phyloP scores from a whole-genome alignment of 1,139 yeast species.

The Geotrichum reessii region DNA sequence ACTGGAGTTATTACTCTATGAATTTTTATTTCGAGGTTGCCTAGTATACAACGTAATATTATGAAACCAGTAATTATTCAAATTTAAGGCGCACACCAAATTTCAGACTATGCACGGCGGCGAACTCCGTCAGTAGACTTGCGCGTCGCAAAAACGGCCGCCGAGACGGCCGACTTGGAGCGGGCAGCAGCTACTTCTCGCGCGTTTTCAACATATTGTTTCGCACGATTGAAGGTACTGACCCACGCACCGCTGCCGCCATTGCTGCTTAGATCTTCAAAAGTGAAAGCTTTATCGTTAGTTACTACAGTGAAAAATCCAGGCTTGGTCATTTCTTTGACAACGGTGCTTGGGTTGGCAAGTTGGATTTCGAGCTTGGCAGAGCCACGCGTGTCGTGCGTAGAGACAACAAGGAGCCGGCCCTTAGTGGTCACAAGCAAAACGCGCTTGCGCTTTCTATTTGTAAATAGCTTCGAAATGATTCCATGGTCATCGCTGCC shows the following conservation, averaged over 20 bases:
- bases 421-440: constrained; percentile 36
- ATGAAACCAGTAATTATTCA: background rate
- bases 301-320: constrained; percentile 34
- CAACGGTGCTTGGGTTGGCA: constrained; percentile 32
- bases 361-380: constrained; percentile 30
- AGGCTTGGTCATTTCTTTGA: constrained; percentile 31
- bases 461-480: constrained; percentile 32
- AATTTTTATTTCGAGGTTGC: too few species aligned
- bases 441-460: constrained; percentile 31
- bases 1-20: too few species aligned
- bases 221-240: constrained; percentile 29
- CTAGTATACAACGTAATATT: too few species aligned
- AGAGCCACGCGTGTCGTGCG: constrained; percentile 6
- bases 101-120: background rate
- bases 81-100: background rate
- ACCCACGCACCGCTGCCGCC: constrained; percentile 33
- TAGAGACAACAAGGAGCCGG: constrained; percentile 27
- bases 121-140: background rate
- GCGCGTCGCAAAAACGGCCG: constrained; percentile 38
- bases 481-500: constrained; percentile 29
- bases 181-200: constrained; percentile 22
- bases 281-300: constrained; percentile 32
- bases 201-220: constrained; percentile 27
- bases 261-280: constrained; percentile 34
- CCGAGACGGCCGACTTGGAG: constrained; percentile 27